Evolutionary conservation across 2,329 filamentous ascomycete genomes (phyloP).

Genomic region (Venturia asperata): DNA sequence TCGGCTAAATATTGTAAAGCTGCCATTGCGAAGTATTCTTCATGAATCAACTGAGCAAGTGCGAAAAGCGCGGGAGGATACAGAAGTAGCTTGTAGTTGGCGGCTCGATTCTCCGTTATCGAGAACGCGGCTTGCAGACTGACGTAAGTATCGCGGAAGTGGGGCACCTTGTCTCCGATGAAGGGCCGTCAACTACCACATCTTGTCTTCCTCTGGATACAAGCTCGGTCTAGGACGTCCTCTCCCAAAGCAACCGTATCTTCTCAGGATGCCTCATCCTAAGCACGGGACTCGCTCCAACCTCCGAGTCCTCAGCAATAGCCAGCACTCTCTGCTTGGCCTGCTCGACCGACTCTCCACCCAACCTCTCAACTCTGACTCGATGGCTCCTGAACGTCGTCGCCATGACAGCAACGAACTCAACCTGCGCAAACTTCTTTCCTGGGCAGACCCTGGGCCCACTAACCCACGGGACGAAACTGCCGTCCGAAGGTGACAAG

Average conservation of each 20-base stretch:
- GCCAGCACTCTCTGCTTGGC: constrained; percentile 4
- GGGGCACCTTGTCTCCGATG: background rate
- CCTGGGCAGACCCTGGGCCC: constrained; percentile 19
- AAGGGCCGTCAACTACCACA: background rate
- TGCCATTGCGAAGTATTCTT: background rate
- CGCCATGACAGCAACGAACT: constrained; percentile 15
- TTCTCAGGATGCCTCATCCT: constrained; percentile 17
- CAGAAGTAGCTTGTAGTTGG: background rate
- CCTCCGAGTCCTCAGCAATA: constrained; percentile 7
- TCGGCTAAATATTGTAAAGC: background rate
- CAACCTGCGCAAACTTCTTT: constrained; percentile 19
- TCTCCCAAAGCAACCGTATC: constrained; percentile 2
- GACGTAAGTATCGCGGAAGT: background rate
- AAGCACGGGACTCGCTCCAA: constrained; percentile 6
- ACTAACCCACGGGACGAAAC: constrained; percentile 15
- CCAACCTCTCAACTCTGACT: constrained; percentile 2
- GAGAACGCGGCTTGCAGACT: background rate
- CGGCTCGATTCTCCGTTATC: background rate
- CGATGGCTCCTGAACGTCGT: constrained; percentile 11
- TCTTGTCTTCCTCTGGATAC: too few species aligned
- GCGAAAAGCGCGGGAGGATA: background rate
- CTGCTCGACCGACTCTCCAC: background rate
- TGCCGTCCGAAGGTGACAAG: constrained; percentile 4
- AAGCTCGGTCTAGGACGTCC: background rate
- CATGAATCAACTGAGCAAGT: too few species aligned